Evolutionary conservation across 164 flowering plant genomes (phyloP).

Genomic region (Amborella trichopoda): DNA sequence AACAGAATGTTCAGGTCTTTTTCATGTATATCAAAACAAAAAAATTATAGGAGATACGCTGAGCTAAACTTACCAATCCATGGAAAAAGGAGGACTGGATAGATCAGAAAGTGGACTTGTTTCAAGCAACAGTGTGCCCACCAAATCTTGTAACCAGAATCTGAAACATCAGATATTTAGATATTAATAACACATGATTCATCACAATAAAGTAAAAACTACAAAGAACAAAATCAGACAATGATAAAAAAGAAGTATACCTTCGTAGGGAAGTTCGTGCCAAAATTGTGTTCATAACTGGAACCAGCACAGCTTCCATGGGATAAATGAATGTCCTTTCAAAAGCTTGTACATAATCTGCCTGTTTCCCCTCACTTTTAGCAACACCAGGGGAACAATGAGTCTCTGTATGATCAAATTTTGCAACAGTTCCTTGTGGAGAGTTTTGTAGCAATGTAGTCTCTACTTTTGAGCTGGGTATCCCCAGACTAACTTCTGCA

Average conservation of each 20-base stretch:
- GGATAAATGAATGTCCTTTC: conserved; percentile 83
- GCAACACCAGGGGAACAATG: conserved; percentile 9
- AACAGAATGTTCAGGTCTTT: too few relatives aligned
- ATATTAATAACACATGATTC: conserved; percentile 1
- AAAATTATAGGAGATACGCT: too few relatives aligned
- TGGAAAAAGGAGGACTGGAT: conserved; percentile 18
- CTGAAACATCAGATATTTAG: conserved; percentile 28
- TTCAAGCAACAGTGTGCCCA: conserved; percentile 45
- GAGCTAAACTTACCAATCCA: conserved; percentile 60
- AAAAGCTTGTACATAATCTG: conserved; percentile 22
- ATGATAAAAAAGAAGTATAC: conserved; percentile 14
- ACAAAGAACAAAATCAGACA: not conserved
- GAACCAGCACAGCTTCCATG: conserved; percentile 79
- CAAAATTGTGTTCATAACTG: conserved; percentile 59
- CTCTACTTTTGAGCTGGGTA: conserved; percentile 21
- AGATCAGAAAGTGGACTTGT: conserved; percentile 5
- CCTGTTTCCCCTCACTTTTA: conserved; percentile 27
- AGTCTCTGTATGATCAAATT: conserved; percentile 27
- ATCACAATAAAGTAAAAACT: not conserved
- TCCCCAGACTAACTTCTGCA: conserved; percentile 79
- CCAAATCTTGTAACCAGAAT: conserved; percentile 90
- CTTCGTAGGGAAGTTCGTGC: conserved; percentile 76
- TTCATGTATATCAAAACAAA: too few relatives aligned
- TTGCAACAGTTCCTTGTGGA: conserved; percentile 18
- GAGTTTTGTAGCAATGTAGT: conserved; percentile 17